Base-by-base conservation (phyloP, 331 rosid species). In the Malus hybrid region DNA sequence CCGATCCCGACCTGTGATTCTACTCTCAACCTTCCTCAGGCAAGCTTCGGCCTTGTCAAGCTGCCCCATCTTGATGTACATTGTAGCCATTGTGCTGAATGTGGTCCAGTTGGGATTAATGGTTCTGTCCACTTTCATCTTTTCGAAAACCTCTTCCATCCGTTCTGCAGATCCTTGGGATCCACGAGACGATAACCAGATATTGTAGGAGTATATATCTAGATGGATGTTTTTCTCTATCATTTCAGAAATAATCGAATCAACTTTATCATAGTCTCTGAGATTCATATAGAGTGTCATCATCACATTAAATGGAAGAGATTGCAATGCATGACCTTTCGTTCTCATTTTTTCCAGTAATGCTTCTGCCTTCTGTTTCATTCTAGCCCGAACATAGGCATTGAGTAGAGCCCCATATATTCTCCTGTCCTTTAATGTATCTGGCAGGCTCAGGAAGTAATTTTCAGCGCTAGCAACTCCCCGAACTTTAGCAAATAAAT, bases 211-310 rank as follows among this genome's bases (percentile, higher is more conserved):
- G 79, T 92, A 95, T 64, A 89, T 84, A 81, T 95, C 99, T 16
- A 92, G 84, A 70, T 69, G 84, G 70, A 92, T 83, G 65, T 66
- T 75, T 36, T 83, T 95, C 74, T 86, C 89, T 27, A 61, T 75
- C 96, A 95, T 89, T 87, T 95, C 99, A 62, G 97, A 90, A 78
- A 89, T 81, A 79, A 89, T 27, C 7, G 39, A 84, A 56, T 92
- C 96, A 67, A 90, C 99, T 81, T 89, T 86, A 73, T 82, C 93
- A 80, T 85, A 90, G 68, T 95, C 97, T 85, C 76, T 82, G 24
- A 86, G 84, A 80, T 92, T 92, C 98, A 88, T 87, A 82, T 92
- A 95, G 65, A 95, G 89, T 78, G 97, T 95, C 99, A 95, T 95
- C 98, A 95, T 95, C 71, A 90, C 95, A 82, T 95, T 95, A 80